Evolutionary conservation across 2,329 filamentous ascomycete species (phyloP).

Genomic region (Anthostomella pinea): DNA sequence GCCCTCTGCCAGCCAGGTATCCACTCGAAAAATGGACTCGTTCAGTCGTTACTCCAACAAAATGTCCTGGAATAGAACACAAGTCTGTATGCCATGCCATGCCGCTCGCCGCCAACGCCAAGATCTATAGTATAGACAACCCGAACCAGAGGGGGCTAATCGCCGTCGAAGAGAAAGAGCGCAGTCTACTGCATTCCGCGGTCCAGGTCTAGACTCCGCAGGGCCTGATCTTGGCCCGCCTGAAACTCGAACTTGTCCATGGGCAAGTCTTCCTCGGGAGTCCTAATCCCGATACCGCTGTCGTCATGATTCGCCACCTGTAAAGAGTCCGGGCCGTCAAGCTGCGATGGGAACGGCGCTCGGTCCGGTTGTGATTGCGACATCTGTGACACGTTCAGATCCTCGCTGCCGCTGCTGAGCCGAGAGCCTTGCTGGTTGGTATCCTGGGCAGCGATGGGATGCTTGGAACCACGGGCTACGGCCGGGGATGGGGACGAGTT

Average conservation of each 20-base stretch:
- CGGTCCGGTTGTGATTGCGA: constrained; percentile 48
- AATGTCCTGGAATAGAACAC: constrained; percentile 1
- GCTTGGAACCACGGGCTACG: constrained; percentile 28
- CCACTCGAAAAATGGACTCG: too few relatives aligned
- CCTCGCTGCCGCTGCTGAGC: constrained; percentile 45
- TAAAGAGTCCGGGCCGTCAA: constrained; percentile 44
- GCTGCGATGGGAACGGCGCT: constrained; percentile 48
- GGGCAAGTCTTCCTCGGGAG: constrained; percentile 62
- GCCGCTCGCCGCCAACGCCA: constrained; percentile 14
- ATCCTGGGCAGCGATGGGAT: constrained; percentile 36
- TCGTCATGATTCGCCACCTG: constrained; percentile 59
- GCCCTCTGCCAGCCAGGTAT: constrained; percentile 1
- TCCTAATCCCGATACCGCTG: constrained; percentile 71
- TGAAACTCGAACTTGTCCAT: constrained; percentile 57
- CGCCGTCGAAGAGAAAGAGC: too few relatives aligned
- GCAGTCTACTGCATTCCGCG: constrained; percentile 6
- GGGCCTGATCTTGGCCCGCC: constrained; percentile 33
- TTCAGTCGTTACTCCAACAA: too few relatives aligned
- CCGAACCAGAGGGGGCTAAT: too few relatives aligned
- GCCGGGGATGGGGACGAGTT: constrained; percentile 32
- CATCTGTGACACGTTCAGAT: constrained; percentile 41
- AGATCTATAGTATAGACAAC: constrained; percentile 15
- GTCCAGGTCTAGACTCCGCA: constrained; percentile 27
- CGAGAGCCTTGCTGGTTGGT: constrained; percentile 36
- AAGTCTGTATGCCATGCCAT: constrained; percentile 12